Evolutionary conservation across 2,329 filamentous ascomycete genomes (phyloP).

Genomic region (Claviceps maximensis): DNA sequence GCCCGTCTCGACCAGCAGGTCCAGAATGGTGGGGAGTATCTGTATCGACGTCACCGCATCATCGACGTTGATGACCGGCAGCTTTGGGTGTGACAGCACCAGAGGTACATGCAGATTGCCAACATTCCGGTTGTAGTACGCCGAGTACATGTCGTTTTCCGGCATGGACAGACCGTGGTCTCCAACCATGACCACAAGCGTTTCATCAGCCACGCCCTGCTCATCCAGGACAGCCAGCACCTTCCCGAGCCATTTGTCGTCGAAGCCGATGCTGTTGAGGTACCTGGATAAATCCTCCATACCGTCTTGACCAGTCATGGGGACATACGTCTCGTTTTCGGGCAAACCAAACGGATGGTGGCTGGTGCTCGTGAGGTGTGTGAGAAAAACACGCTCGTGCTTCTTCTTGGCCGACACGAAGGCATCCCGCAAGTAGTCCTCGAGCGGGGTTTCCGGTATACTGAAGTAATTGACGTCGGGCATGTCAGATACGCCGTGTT

Average conservation of each 20-base stretch:
- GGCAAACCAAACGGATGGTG: slow-evolving; percentile 22
- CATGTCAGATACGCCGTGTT: slow-evolving; percentile 15
- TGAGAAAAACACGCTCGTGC: slow-evolving; percentile 20
- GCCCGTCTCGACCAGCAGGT: slow-evolving; percentile 19
- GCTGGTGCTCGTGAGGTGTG: slow-evolving; percentile 22
- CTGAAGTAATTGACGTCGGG: slow-evolving; percentile 23
- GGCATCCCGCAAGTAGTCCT: slow-evolving; percentile 21
- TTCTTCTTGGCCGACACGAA: slow-evolving; percentile 17
- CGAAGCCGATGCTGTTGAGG: slow-evolving; percentile 20
- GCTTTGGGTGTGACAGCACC: slow-evolving; percentile 19
- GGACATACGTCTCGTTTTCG: slow-evolving; percentile 14
- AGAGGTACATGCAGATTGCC: slow-evolving; percentile 21
- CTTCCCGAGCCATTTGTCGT: slow-evolving; percentile 20
- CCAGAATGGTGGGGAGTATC: slow-evolving; percentile 22
- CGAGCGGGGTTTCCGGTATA: slow-evolving; percentile 17
- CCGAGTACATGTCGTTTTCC: slow-evolving; percentile 17
- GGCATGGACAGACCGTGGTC: slow-evolving; percentile 22
- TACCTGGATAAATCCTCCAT: slow-evolving; percentile 20
- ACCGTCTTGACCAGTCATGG: slow-evolving; percentile 12
- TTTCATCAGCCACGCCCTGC: slow-evolving; percentile 20
- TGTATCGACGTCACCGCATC: slow-evolving; percentile 20
- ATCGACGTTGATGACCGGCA: slow-evolving; percentile 18
- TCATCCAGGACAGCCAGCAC: slow-evolving; percentile 18
- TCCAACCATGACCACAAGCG: slow-evolving; percentile 19
- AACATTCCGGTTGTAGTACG: slow-evolving; percentile 21